Evolutionary conservation across 108 stramenopile genomes (phyloP), one percentile per base, ranked within the genome.

Genomic region (Pseudonitzschia pungens): DNA sequence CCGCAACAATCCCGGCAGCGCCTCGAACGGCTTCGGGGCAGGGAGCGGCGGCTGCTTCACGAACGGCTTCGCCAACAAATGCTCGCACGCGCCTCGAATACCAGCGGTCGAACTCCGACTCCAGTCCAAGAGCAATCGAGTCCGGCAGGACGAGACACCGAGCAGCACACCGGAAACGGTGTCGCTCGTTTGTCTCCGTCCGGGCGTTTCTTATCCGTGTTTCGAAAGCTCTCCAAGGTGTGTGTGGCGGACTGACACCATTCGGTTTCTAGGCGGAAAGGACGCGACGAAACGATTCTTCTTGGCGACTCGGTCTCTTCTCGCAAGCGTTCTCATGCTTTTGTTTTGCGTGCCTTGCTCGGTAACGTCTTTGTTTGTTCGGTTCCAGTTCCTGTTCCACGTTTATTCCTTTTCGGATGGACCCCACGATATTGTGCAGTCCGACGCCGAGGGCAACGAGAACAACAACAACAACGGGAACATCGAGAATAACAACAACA

Each of bases 41-140:
- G 50, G 21, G 77, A 70, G n/a, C 54, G 81, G 60, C 73, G 33
- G 14, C 45, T 36, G 18, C 24, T 51, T 15, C 74, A 78, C 59
- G 59, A 72, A 65, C 9, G 52, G 9, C 65, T 78, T 57, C 58
- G 75, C 24, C 70, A 69, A 50, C 68, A 73, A 48, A 83, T 78
- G 82, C 32, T 78, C 40, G 42, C 58, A 42, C 71, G 80, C 7
- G 75, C 68, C 5, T 43, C 26, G 16, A 24, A 65, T 27, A 22
- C 5, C 3, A 33, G 18, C 29, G 29, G 2, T 36, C 14, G 27
- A n/a, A n/a, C 32, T 14, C 18, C 14, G 12, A 2, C 7, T 62
- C 20, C 36, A 15, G 14, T 18, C 16, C 14, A 18, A 48, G 45
- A 48, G 45, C 45, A 48, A 48, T 12, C 14, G 10, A 48, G 45